Evolutionary conservation across 805 yeast species (phyloP), one percentile per base, ranked within the genome.

Genomic region (Diddensiella transvaalensis): DNA sequence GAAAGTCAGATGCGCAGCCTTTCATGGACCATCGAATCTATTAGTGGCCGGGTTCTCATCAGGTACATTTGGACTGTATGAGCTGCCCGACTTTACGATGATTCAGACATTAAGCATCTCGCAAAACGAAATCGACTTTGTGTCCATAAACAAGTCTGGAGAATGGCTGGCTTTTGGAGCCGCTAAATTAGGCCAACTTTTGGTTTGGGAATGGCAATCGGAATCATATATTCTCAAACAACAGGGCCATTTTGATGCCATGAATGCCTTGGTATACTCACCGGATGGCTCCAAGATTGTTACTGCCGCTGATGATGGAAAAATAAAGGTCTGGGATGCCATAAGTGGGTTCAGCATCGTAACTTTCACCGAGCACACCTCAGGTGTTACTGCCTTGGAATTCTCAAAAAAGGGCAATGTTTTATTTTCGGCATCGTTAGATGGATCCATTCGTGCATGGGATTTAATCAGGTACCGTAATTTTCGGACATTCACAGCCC

Each of bases 121-220:
- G 2, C 95, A 87, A 61, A 83, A 88, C 59, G 83, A 90, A 2
- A 85, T 93, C 22, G 88, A 86, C 61, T 82, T 89, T 2, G 91
- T 93, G 2, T 67, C 80, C 8, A 77, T 93, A 33, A 93, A 91
- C 64, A 67, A 74, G 2, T 73, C 90, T 4, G 99, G 99, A 29
- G 99, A 93, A 66, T 93, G 99, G 99, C 72, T 93, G 26, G 96
- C 96, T 0, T 87, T 93, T 66, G 99, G 99, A 3, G 89, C 97
- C 0, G 70, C 88, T 29, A 83, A 82, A 61, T 67, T 87, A 23
- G 99, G 99, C n/a, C 99, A 93, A 68, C 70, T 93, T 50, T 70
- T 93, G 49, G 99, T 93, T 0, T 93, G 95, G 73, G 99, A 93
- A 73, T 93, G 99, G 99, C 96, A 93, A 70, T 86, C 96, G 3